Evolutionary conservation across 2,329 filamentous ascomycete species (phyloP).

Genomic region (Fusarium neocosmosporiellum): DNA sequence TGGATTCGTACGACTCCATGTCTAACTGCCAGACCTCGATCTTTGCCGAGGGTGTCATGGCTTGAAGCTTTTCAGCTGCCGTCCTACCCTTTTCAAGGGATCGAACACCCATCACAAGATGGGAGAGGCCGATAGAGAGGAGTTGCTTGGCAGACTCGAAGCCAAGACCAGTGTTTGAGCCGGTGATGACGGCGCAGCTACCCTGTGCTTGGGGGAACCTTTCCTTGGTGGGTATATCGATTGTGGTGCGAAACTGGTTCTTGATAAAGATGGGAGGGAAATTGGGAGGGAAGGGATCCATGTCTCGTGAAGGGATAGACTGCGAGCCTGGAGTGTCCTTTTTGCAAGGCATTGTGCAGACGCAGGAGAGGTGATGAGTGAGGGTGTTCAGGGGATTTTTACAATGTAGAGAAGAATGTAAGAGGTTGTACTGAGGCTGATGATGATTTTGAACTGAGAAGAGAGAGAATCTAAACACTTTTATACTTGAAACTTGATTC

Average conservation of each 20-base stretch:
- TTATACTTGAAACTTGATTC: slow-evolving; percentile 5
- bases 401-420: too few species aligned
- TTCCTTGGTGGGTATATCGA: slow-evolving; percentile 30
- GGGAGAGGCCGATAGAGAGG: slow-evolving; percentile 28
- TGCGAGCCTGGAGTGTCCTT: not conserved
- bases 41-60: not conserved
- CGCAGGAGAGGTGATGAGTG: not conserved
- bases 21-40: slow-evolving; percentile 42
- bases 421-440: not conserved
- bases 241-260: slow-evolving; percentile 38
- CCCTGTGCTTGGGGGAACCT: slow-evolving; percentile 24
- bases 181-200: slow-evolving; percentile 38
- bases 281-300: slow-evolving; percentile 17
- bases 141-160: slow-evolving; percentile 41
- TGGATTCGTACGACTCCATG: slow-evolving; percentile 42
- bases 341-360: slow-evolving; percentile 21
- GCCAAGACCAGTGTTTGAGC: slow-evolving; percentile 42
- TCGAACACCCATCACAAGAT: slow-evolving; percentile 30
- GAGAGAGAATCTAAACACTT: not conserved
- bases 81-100: slow-evolving; percentile 26
- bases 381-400: not conserved
- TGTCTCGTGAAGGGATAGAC: slow-evolving; percentile 13
- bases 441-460: fast-evolving
- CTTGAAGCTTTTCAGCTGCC: slow-evolving; percentile 19
- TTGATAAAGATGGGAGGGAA: slow-evolving; percentile 26